Percentiles rank a stretch among this genome's conserved stretches.
These are phyloP conservation scores for Xerocomellus dryophilus DNA, from an alignment of 768 basidiomycete species.

Conservation along the genomic window DNA sequence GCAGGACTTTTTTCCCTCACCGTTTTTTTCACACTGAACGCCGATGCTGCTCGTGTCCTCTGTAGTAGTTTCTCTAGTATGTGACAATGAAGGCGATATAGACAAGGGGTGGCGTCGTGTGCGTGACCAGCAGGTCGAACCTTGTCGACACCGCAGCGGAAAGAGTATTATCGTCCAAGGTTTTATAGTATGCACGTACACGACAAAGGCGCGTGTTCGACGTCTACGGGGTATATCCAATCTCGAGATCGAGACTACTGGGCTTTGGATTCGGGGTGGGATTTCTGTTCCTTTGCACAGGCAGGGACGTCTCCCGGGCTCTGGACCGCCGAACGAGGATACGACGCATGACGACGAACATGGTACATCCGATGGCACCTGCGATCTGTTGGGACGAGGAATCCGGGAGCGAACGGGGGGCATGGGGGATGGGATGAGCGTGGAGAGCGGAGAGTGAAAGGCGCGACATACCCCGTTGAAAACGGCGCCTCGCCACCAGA, in stretches of 20 bases:
- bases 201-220: too few species aligned
- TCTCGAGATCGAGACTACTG: too few species aligned
- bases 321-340: slow-evolving; percentile 17
- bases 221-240: too few species aligned
- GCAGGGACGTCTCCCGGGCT: not conserved
- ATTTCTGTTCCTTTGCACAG: not conserved
- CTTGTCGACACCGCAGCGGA: not conserved
- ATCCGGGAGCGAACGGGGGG: not conserved
- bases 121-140: not conserved
- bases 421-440: too few species aligned
- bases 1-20: not conserved
- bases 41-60: not conserved
- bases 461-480: slow-evolving; percentile 43
- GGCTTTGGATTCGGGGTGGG: too few species aligned
- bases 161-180: not conserved
- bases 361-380: slow-evolving; percentile 23
- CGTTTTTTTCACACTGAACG: not conserved
- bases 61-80: slow-evolving; percentile 8
- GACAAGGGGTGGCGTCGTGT: not conserved
- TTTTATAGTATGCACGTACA: too few species aligned
- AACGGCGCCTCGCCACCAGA: slow-evolving; percentile 59
- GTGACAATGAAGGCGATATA: slow-evolving; percentile 11
- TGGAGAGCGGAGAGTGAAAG: not conserved
- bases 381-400: slow-evolving; percentile 11
- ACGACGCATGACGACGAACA: slow-evolving; percentile 27